These are phyloP conservation scores for Rauvolfia tetraphylla DNA, from an alignment of 257 asterid species.

Conservation along the genomic window DNA sequence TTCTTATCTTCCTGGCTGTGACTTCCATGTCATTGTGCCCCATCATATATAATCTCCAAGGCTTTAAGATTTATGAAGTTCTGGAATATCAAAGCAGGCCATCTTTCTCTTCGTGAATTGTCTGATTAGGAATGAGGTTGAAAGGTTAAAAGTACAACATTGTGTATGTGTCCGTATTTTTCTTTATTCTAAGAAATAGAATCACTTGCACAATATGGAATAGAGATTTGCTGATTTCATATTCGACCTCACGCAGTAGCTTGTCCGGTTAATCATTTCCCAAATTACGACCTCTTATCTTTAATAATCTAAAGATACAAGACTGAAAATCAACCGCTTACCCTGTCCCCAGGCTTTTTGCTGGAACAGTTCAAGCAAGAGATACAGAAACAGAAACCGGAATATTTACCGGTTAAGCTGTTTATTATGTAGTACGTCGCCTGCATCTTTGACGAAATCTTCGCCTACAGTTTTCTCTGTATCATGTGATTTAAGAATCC, in stretches of 20 bases:
- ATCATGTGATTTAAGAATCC: not conserved
- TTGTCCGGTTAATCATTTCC: not conserved
- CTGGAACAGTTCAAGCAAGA: not conserved
- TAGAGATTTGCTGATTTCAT: not conserved
- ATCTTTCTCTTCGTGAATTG: not conserved
- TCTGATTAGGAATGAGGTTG: not conserved
- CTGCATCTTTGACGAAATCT: constrained; percentile 3
- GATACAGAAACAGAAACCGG: not conserved
- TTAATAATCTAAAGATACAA: not conserved
- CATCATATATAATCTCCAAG: too few species aligned
- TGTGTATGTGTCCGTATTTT: not conserved
- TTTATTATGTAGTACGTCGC: not conserved
- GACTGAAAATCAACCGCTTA: not conserved
- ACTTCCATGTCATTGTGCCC: not conserved
- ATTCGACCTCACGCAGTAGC: not conserved
- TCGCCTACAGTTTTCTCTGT: not conserved
- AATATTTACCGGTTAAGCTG: too few species aligned
- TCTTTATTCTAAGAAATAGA: not conserved
- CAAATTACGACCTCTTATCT: not conserved
- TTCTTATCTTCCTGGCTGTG: not conserved
- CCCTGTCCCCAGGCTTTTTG: too few species aligned
- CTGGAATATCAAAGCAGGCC: not conserved
- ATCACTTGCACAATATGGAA: not conserved
- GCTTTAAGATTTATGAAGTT: too few species aligned
- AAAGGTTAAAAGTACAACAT: not conserved